Evolutionary conservation across 129 eudicot species (phyloP).

Genomic region (Mikania micrantha): DNA sequence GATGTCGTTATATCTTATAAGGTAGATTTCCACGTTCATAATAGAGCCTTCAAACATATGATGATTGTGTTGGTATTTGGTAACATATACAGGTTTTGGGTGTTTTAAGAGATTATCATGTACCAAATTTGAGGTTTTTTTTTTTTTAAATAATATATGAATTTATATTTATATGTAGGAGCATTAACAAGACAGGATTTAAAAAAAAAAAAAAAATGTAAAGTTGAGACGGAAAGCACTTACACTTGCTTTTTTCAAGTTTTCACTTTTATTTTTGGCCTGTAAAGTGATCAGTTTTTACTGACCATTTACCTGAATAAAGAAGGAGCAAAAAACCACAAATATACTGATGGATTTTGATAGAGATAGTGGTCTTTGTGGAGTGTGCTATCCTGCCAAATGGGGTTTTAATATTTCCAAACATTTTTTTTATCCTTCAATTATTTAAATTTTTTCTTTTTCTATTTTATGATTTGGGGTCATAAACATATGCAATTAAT

Average conservation of each 20-base stretch:
- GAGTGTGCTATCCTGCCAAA: constrained; percentile 34
- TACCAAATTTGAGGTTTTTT: too few species aligned
- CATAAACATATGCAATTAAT: too few species aligned
- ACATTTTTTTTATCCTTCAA: not conserved
- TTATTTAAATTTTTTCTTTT: not conserved
- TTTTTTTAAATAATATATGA: not conserved
- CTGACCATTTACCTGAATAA: constrained; percentile 24
- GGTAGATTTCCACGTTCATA: not conserved
- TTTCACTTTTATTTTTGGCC: constrained; percentile 10
- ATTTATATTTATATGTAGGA: not conserved
- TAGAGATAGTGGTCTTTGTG: constrained; percentile 31
- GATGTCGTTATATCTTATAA: not conserved
- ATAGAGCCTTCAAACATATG: not conserved
- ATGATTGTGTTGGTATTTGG: not conserved
- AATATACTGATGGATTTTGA: constrained; percentile 18
- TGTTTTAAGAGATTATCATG: not conserved
- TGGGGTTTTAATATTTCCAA: constrained; percentile 13
- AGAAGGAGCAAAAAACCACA: constrained; percentile 25
- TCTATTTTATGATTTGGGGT: not conserved
- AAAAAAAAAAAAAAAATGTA: constrained; percentile 4
- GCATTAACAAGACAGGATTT: too few species aligned
- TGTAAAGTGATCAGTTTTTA: constrained; percentile 25
- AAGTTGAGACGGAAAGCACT: constrained; percentile 11
- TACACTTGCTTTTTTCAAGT: constrained; percentile 4
- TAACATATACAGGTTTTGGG: not conserved